phyloP scores from a whole-genome alignment of 2,329 filamentous ascomycete genomes.

The Microdochium trichocladiopsis region DNA sequence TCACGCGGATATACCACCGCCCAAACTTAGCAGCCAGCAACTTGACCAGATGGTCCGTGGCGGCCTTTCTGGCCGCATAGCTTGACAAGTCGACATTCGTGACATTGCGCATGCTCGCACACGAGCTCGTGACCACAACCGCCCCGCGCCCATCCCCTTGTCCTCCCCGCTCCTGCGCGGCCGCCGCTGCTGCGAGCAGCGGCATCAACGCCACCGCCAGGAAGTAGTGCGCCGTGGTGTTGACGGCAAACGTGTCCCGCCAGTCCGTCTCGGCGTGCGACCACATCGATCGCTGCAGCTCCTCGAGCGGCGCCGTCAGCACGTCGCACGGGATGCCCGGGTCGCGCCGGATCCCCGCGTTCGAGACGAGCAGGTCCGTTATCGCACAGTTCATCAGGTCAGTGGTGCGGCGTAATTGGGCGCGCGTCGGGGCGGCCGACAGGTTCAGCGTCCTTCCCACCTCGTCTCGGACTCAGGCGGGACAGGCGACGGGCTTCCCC shows the following conservation, averaged over 20 bases:
- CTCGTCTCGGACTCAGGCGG: too few species aligned
- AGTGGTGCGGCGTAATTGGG: too few species aligned
- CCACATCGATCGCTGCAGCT: constrained; percentile 39
- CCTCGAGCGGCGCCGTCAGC: constrained; percentile 28
- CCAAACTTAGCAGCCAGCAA: constrained; percentile 40
- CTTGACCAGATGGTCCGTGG: constrained; percentile 41
- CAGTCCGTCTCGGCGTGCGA: constrained; percentile 33
- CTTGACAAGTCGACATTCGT: constrained; percentile 45
- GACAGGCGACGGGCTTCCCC: too few species aligned
- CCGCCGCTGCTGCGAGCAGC: constrained; percentile 32
- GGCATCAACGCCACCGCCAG: constrained; percentile 36
- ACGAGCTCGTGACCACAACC: constrained; percentile 40
- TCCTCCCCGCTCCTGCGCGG: constrained; percentile 18
- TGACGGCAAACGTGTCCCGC: constrained; percentile 36
- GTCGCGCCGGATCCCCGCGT: constrained; percentile 40
- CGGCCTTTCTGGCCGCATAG: constrained; percentile 43
- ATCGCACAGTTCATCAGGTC: too few species aligned
- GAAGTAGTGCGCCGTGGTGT: constrained; percentile 42
- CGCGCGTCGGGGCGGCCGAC: too few species aligned
- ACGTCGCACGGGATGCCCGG: constrained; percentile 34
- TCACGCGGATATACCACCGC: constrained; percentile 22
- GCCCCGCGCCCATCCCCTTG: constrained; percentile 34
- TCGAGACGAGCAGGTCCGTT: constrained; percentile 42
- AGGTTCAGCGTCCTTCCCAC: too few species aligned
- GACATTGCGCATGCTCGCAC: constrained; percentile 43